phyloP scores from a whole-genome alignment of 345 rosid genomes.

The Dovyalis caffra region DNA sequence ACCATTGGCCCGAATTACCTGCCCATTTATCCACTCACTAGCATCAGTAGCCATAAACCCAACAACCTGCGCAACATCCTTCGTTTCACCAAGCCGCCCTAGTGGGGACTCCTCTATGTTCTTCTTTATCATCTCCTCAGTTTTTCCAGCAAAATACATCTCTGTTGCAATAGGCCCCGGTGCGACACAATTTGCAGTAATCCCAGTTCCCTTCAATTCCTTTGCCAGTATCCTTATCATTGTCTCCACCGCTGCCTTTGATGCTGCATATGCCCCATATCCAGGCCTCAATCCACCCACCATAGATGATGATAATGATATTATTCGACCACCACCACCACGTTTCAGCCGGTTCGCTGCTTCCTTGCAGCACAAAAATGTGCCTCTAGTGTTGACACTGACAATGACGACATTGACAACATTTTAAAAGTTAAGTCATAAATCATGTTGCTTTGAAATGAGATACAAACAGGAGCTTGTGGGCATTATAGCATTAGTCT shows the following conservation, averaged over 20 bases:
- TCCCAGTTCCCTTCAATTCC: slow-evolving; percentile 39
- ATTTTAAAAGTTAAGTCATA: neutral
- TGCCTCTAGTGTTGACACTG: slow-evolving; percentile 33
- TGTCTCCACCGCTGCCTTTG: slow-evolving; percentile 41
- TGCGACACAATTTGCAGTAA: slow-evolving; percentile 40
- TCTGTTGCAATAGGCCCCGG: slow-evolving; percentile 42
- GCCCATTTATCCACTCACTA: slow-evolving; percentile 39
- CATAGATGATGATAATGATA: slow-evolving; percentile 28
- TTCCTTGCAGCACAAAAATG: slow-evolving; percentile 39
- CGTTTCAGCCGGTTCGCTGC: slow-evolving; percentile 25
- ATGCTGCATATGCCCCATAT: slow-evolving; percentile 30
- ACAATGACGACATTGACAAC: neutral
- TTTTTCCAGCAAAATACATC: slow-evolving; percentile 29
- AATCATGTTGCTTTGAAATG: no score
- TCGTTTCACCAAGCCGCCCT: slow-evolving; percentile 29
- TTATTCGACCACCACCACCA: slow-evolving; percentile 35
- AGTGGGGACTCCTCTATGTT: slow-evolving; percentile 20
- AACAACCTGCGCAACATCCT: slow-evolving; percentile 28
- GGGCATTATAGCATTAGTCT: no score
- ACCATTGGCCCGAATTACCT: slow-evolving; percentile 35
- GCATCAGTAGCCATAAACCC: slow-evolving; percentile 39
- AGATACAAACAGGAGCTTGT: no score
- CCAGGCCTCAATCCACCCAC: slow-evolving; percentile 21
- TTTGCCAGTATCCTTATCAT: slow-evolving; percentile 34
- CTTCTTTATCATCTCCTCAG: slow-evolving; percentile 21